These are phyloP conservation scores for Termitomyces sp. DNA, from an alignment of 768 basidiomycete species.

Conservation along the genomic window DNA sequence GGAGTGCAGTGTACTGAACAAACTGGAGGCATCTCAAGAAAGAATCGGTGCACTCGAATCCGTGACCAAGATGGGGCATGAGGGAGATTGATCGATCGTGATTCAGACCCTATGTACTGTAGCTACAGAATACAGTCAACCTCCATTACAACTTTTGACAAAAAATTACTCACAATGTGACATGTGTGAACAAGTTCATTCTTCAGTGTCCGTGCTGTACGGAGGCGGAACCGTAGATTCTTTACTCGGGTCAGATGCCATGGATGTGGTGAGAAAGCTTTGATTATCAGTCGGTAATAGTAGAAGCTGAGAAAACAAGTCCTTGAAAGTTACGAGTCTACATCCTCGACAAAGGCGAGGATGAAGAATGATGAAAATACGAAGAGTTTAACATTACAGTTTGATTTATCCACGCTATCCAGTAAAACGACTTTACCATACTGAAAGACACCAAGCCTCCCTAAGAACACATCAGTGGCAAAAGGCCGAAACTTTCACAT, in stretches of 20 bases:
- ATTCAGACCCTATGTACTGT: no score
- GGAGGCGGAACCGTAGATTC: not conserved
- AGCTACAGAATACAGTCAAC: not conserved
- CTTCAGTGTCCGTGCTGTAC: not conserved
- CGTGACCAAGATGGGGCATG: not conserved
- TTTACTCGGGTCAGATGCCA: not conserved
- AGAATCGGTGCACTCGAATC: not conserved
- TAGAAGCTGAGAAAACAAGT: not conserved
- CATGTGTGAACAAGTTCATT: not conserved
- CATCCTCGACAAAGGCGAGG: not conserved
- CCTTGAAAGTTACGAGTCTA: not conserved
- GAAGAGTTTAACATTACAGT: not conserved
- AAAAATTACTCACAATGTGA: not conserved
- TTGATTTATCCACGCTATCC: not conserved
- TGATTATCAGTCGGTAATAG: not conserved
- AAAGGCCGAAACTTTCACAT: not conserved
- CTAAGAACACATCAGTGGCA: not conserved
- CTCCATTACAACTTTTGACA: not conserved
- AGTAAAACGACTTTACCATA: not conserved
- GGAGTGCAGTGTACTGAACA: not conserved
- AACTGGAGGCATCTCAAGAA: not conserved
- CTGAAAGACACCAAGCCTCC: not conserved
- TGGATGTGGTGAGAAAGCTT: no score
- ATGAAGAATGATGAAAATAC: not conserved
- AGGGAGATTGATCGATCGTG: not conserved